Conservation (phyloP, 257 asterid species). For the Penstemon barbatus region DNA sequence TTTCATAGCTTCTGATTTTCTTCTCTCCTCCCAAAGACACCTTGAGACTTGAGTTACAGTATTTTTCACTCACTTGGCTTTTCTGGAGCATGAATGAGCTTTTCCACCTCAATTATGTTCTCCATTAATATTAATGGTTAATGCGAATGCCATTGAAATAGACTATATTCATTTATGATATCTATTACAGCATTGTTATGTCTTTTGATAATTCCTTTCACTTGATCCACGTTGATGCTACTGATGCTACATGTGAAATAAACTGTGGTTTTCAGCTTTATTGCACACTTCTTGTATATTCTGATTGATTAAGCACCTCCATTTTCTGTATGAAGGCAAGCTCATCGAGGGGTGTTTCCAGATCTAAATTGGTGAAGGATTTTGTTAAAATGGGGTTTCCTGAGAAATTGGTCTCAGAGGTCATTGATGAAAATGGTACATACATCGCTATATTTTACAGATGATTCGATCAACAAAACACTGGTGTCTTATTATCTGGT, state of each 20-base stretch:
- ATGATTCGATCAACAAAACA: neutral
- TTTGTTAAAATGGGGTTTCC: constrained; percentile 67
- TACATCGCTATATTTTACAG: neutral
- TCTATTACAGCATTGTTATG: neutral
- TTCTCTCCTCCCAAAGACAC: too few relatives aligned
- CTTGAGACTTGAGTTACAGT: too few relatives aligned
- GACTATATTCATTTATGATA: neutral
- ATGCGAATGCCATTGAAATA: neutral
- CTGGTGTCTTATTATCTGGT: constrained; percentile 18
- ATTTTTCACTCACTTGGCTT: too few relatives aligned
- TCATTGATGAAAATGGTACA: constrained; percentile 59
- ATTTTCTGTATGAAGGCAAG: constrained; percentile 42
- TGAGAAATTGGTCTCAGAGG: constrained; percentile 47
- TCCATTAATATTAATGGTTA: neutral
- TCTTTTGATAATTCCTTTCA: neutral
- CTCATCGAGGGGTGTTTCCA: constrained; percentile 38
- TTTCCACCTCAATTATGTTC: neutral
- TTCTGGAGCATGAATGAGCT: too few relatives aligned
- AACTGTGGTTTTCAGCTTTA: neutral
- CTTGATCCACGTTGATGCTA: neutral
- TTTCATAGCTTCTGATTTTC: too few relatives aligned
- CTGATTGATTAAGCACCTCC: neutral
- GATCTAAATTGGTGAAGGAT: constrained; percentile 34
- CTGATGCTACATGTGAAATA: neutral
- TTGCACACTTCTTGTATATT: constrained; percentile 1